phyloP scores from a whole-genome alignment of 257 asterid species.

The Solanum medicagineum region DNA sequence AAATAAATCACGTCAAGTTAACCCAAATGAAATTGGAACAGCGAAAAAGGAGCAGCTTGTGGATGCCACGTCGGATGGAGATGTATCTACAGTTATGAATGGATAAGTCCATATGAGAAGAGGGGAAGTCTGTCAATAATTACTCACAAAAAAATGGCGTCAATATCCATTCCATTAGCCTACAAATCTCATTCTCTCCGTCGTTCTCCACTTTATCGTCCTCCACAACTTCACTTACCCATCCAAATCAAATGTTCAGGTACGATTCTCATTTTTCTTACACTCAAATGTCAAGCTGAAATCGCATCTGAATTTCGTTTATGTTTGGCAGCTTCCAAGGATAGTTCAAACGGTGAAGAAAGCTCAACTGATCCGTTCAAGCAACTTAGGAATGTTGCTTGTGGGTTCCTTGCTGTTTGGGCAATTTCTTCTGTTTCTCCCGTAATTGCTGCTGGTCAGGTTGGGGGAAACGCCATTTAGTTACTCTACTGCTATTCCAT shows the following conservation, averaged over 20 bases:
- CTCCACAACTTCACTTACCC: constrained; percentile 12
- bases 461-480: background rate
- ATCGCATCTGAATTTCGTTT: background rate
- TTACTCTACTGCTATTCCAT: background rate
- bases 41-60: background rate
- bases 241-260: constrained; percentile 45
- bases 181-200: constrained; percentile 23
- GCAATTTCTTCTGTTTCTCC: constrained; percentile 70
- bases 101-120: constrained; percentile 10
- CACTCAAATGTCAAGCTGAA: background rate
- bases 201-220: constrained; percentile 10
- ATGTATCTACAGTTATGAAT: background rate
- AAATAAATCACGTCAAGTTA: too few species aligned
- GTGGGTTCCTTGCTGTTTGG: constrained; percentile 84
- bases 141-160: constrained; percentile 24
- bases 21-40: too few species aligned
- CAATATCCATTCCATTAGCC: constrained; percentile 30
- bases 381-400: constrained; percentile 64
- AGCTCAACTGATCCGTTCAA: constrained; percentile 17
- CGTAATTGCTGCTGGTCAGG: constrained; percentile 67
- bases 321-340: constrained; percentile 27
- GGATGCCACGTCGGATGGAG: constrained; percentile 12
- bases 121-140: background rate
- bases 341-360: constrained; percentile 12
- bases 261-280: constrained; percentile 3